Evolutionary conservation across 805 yeast species (phyloP).

Genomic region (Yarrowia sp.): DNA sequence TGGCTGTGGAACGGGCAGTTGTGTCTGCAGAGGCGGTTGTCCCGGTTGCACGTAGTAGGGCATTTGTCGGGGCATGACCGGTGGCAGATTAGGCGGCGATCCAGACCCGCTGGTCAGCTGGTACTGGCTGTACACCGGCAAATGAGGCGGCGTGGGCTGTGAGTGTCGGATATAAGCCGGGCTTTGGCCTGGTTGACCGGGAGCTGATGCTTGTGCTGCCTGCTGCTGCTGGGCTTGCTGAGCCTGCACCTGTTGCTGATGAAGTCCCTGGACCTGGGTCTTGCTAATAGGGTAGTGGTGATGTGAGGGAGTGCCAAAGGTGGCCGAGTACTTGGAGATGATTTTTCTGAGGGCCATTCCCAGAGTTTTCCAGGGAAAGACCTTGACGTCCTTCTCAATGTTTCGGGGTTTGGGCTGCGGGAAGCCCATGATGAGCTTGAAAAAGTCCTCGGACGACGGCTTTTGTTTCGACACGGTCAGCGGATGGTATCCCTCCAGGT

Average conservation of each 20-base stretch:
- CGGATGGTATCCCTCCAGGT: constrained; percentile 63
- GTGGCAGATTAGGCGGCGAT: constrained; percentile 2
- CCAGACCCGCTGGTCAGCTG: constrained; percentile 9
- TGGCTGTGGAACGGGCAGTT: not conserved
- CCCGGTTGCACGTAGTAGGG: constrained; percentile 21
- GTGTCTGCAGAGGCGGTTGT: not conserved
- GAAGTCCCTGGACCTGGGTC: constrained; percentile 14
- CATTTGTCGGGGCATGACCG: constrained; percentile 24
- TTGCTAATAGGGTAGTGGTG: constrained; percentile 17
- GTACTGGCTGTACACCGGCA: constrained; percentile 18
- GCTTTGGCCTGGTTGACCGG: not conserved
- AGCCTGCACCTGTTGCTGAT: not conserved
- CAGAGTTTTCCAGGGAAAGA: constrained; percentile 57
- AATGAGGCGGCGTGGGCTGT: constrained; percentile 22
- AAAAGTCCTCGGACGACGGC: constrained; percentile 42
- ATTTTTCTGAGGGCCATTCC: constrained; percentile 56
- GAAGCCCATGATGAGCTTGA: constrained; percentile 56
- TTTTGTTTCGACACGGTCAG: constrained; percentile 54
- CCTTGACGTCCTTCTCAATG: constrained; percentile 69
- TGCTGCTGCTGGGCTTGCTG: not conserved
- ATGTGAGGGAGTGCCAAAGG: constrained; percentile 14
- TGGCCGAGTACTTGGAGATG: constrained; percentile 52
- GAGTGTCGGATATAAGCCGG: constrained; percentile 2
- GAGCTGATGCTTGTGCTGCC: not conserved
- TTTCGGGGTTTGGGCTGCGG: constrained; percentile 64